Evolutionary conservation across 441 rosid species (phyloP).

Genomic region (Mallotus repandus): DNA sequence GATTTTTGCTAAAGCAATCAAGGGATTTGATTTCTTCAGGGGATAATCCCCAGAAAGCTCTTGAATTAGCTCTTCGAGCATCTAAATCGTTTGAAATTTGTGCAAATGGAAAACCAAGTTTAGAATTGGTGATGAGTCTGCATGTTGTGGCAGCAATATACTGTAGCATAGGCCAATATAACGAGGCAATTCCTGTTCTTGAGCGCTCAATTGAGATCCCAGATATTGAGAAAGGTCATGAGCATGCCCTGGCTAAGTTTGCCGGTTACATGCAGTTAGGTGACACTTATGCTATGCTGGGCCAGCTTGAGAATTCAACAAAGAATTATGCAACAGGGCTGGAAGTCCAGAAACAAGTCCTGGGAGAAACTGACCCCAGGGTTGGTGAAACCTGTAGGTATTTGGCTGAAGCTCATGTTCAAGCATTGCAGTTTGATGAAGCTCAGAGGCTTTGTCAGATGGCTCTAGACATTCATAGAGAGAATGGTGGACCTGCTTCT

Average conservation of each 20-base stretch:
- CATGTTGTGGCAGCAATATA: conserved; percentile 75
- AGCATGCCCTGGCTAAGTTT: conserved; percentile 87
- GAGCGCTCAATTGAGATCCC: conserved; percentile 83
- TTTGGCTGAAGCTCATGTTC: conserved; percentile 87
- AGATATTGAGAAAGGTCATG: conserved; percentile 67
- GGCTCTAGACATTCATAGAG: conserved; percentile 79
- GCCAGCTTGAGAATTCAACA: conserved; percentile 80
- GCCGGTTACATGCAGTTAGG: conserved; percentile 95
- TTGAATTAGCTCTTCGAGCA: conserved; percentile 63
- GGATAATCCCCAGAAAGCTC: conserved; percentile 66
- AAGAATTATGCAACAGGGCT: conserved; percentile 72
- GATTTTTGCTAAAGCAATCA: conserved; percentile 64
- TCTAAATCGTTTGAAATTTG: conserved; percentile 58
- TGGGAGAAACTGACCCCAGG: conserved; percentile 74
- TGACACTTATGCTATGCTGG: conserved; percentile 75
- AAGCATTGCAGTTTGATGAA: conserved; percentile 84
- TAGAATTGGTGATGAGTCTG: conserved; percentile 74
- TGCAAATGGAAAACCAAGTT: conserved; percentile 42
- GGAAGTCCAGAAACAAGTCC: conserved; percentile 79
- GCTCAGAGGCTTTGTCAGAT: conserved; percentile 76
- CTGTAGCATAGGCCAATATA: conserved; percentile 63
- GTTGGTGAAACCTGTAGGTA: conserved; percentile 88
- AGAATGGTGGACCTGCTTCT: conserved; percentile 48
- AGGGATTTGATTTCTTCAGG: conserved; percentile 70
- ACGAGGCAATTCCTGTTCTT: conserved; percentile 74